Conservation (phyloP, 1,139 yeast genomes). For the Hyphopichia pseudoburtonii region DNA sequence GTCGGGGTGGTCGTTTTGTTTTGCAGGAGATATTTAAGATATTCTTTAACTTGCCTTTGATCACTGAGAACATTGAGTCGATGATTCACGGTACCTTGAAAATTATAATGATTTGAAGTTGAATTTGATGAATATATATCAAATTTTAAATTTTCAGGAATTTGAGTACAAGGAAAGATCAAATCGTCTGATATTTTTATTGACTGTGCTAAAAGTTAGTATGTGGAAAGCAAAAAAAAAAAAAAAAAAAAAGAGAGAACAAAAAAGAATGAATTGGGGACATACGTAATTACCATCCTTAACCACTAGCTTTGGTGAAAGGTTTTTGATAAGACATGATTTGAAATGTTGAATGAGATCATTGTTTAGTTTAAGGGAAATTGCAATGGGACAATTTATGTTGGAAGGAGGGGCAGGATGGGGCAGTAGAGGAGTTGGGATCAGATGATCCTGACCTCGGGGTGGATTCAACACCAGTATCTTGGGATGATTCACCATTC, state of each 20-base stretch:
- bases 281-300: constrained; percentile 35
- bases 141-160: constrained; percentile 38
- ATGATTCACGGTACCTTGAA: constrained; percentile 32
- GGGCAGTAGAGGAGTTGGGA: neutral
- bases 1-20: constrained; percentile 1
- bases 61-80: constrained; percentile 36
- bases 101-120: constrained; percentile 12
- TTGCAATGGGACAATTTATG: constrained; percentile 16
- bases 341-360: constrained; percentile 25
- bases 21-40: constrained; percentile 7
- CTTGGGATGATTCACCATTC: constrained; percentile 2
- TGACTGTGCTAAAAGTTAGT: constrained; percentile 18
- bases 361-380: constrained; percentile 26
- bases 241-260: neutral
- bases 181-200: constrained; percentile 28
- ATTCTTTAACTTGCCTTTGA: constrained; percentile 26
- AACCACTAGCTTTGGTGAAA: constrained; percentile 34
- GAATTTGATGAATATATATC: constrained; percentile 28
- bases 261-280: constrained; percentile 7
- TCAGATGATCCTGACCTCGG: neutral
- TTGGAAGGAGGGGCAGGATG: constrained; percentile 3
- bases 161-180: constrained; percentile 32
- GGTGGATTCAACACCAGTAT: constrained; percentile 1
- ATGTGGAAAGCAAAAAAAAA: neutral
- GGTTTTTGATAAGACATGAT: constrained; percentile 11